Evolutionary conservation across 139 green algal species (phyloP).

Genomic region (Choricystis sp.): DNA sequence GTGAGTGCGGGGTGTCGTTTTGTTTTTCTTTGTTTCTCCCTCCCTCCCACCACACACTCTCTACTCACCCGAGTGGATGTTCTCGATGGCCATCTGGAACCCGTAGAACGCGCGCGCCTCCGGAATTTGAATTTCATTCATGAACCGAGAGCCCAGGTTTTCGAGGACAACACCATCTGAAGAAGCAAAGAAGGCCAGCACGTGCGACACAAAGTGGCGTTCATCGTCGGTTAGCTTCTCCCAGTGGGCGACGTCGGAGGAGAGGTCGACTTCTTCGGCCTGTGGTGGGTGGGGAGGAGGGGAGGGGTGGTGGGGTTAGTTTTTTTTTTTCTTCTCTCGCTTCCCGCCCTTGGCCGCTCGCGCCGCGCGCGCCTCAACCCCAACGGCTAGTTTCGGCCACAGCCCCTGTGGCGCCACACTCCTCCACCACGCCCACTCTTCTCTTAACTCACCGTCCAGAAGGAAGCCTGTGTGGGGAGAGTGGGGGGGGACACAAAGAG

Average conservation of each 20-base stretch:
- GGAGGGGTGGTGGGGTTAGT: background rate
- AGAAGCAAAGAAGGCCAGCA: slow-evolving; percentile 96
- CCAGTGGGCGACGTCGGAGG: slow-evolving; percentile 81
- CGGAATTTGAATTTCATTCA: slow-evolving; percentile 85
- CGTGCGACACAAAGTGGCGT: slow-evolving; percentile 87
- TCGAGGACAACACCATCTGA: slow-evolving; percentile 96
- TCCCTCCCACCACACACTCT: background rate
- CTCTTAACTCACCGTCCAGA: slow-evolving; percentile 67
- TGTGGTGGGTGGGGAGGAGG: slow-evolving; percentile 1
- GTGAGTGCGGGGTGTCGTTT: background rate
- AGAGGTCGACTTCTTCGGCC: slow-evolving; percentile 92
- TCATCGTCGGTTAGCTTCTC: slow-evolving; percentile 73
- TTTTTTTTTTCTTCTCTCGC: background rate
- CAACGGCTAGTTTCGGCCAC: background rate
- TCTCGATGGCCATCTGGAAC: slow-evolving; percentile 99
- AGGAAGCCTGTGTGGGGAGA: no score
- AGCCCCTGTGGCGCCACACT: background rate
- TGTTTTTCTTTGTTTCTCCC: background rate
- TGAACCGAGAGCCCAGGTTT: slow-evolving; percentile 87
- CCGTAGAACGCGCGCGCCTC: slow-evolving; percentile 96
- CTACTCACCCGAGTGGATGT: slow-evolving; percentile 84
- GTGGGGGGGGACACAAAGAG: no score
- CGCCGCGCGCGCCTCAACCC: background rate
- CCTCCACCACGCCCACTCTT: background rate
- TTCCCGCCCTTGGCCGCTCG: background rate